phyloP scores from a whole-genome alignment of 225 moss, liverwort and hornwort genomes.

The Asterella californica region DNA sequence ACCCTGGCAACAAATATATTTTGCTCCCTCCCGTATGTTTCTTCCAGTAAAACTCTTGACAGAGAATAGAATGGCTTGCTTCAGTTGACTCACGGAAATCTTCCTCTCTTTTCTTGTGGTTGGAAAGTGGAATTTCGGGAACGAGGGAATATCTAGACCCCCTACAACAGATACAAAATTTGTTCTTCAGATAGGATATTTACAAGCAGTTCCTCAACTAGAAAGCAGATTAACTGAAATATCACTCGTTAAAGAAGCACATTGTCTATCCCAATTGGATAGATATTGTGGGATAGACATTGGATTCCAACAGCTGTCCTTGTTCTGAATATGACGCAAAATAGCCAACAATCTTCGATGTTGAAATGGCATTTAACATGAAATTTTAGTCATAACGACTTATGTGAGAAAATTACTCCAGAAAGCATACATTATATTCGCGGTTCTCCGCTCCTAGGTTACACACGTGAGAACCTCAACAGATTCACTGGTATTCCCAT shows the following conservation, averaged over 20 bases:
- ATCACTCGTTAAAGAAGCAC: background rate
- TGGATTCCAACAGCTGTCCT: background rate
- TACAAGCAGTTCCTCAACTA: background rate
- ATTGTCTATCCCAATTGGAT: background rate
- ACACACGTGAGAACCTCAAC: background rate
- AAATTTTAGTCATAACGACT: background rate
- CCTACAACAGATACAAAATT: conserved; percentile 23
- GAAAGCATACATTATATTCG: background rate
- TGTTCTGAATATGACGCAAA: background rate
- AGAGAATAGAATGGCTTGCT: background rate
- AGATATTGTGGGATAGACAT: too few species aligned
- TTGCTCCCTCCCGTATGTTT: background rate
- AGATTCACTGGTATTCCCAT: background rate
- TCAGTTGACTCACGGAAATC: conserved; percentile 29
- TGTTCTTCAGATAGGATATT: background rate
- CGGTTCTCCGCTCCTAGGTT: background rate
- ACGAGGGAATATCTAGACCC: conserved; percentile 20
- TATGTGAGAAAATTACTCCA: background rate
- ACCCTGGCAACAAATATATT: background rate
- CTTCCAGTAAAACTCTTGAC: background rate
- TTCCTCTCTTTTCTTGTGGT: conserved; percentile 27
- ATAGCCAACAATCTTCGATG: background rate
- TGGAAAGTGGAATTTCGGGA: conserved; percentile 33
- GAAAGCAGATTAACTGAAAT: background rate
- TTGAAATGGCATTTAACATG: background rate